Base-by-base conservation (phyloP, 2,329 filamentous ascomycete species). In the Pseudogymnoascus sp. region DNA sequence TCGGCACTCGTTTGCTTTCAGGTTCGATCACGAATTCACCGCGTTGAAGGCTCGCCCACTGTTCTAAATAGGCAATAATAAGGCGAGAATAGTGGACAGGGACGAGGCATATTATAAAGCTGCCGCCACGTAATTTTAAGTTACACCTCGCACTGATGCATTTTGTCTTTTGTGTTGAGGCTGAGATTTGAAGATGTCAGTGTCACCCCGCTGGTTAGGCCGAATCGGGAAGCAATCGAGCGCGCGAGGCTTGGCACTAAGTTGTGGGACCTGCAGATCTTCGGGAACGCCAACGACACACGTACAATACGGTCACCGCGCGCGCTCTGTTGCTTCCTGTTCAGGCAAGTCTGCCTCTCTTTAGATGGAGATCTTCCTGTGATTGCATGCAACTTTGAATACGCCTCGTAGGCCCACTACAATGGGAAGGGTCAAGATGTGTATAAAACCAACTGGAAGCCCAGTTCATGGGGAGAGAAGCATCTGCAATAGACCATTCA, bases 211-310 rank as follows among this genome's bases (percentile, higher is more conserved):
- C 11, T 31, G 26, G 36, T 64, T 62, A 65, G 28, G n/a, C 65
- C 61, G 10, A 60, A 65, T 62, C 13, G 19, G 61, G 67, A 62
- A 68, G 53, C 23, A 36, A 64, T 65, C 17, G 63, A 66, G 33
- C 67, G 64, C 67, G 63, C 23, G n/a, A 19, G 26, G 26, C 47
- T 57, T 57, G 47, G 47, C 47, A 4, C n/a, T 57, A n/a, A 19
- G 6, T 19, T 31, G 47, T 33, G 9, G 28, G 47, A 33, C 47
- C 28, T 31, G 47, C 1, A 31, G 47, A 57, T 57, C 47, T 33
- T 19, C 26, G 8, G 47, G 11, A 1, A 23, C 42, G 13, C 19
- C 42, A 23, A 26, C 42, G 21, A 47, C 42, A 26, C 11, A 47
- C 40, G 11, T 3, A 17, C 38, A 40, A 40, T n/a, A 40, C 19